Conservation (phyloP, 768 basidiomycete genomes). For the Collybia mongolica region DNA sequence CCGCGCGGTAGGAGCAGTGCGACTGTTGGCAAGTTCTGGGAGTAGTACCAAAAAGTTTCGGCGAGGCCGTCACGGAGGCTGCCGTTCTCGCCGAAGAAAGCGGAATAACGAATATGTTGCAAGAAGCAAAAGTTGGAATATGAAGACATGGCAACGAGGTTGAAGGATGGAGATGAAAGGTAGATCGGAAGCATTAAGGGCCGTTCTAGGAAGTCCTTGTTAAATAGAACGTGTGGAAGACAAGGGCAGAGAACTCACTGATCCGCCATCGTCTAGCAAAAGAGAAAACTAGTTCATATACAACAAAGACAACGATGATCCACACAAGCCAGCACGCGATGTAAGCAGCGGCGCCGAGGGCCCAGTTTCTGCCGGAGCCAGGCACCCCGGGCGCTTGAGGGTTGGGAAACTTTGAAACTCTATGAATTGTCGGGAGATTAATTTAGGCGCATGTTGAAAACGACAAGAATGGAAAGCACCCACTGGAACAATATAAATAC, state of each 20-base stretch:
- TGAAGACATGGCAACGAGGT: slow-evolving; percentile 72
- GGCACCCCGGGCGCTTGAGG: slow-evolving; percentile 67
- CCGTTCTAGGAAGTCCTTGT: slow-evolving; percentile 51
- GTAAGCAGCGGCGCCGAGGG: slow-evolving; percentile 80
- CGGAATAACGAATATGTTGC: slow-evolving; percentile 71
- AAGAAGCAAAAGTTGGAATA: slow-evolving; percentile 86
- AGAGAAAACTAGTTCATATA: slow-evolving; percentile 78
- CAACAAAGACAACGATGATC: slow-evolving; percentile 67
- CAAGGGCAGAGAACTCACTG: slow-evolving; percentile 50
- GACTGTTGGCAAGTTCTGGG: slow-evolving; percentile 84
- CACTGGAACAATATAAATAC: slow-evolving; percentile 82
- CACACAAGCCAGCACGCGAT: slow-evolving; percentile 78
- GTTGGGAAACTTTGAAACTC: slow-evolving; percentile 75
- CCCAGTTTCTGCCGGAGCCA: slow-evolving; percentile 77
- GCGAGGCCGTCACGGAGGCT: slow-evolving; percentile 53
- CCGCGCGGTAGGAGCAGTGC: slow-evolving; percentile 83
- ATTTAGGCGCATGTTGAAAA: neutral
- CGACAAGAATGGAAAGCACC: slow-evolving; percentile 39
- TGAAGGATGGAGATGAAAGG: slow-evolving; percentile 76
- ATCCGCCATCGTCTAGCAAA: slow-evolving; percentile 76
- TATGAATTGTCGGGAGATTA: slow-evolving; percentile 23
- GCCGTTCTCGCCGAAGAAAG: slow-evolving; percentile 55
- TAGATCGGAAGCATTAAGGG: slow-evolving; percentile 83
- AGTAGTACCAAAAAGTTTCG: slow-evolving; percentile 82
- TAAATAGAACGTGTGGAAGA: slow-evolving; percentile 16